These are phyloP conservation scores for Sporothrix pseudoabietina DNA, from an alignment of 2,329 filamentous ascomycete genomes.

Conservation along the genomic window DNA sequence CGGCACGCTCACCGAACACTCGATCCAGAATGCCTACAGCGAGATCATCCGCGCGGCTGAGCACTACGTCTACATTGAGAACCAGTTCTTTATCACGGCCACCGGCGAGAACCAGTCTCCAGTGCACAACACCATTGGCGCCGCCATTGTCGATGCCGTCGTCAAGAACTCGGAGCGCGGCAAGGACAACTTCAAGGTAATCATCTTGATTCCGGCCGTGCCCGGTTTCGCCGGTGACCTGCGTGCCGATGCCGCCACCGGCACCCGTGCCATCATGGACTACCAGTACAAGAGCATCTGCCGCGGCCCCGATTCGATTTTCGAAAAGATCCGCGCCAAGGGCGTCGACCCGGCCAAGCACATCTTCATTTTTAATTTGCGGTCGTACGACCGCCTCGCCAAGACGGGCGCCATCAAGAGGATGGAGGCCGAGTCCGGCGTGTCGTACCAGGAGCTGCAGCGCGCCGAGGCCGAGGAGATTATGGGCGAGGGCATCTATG, in stretches of 20 bases:
- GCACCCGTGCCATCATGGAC: conserved; percentile 95
- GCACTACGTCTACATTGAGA: conserved; percentile 96
- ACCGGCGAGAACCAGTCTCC: conserved; percentile 86
- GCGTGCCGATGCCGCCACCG: conserved; percentile 76
- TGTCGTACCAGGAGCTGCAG: conserved; percentile 84
- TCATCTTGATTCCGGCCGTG: conserved; percentile 86
- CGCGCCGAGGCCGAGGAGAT: conserved; percentile 86
- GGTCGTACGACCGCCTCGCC: conserved; percentile 80
- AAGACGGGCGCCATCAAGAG: conserved; percentile 72
- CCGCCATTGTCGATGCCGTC: conserved; percentile 87
- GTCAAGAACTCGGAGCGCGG: conserved; percentile 78
- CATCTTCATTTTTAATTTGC: conserved; percentile 92
- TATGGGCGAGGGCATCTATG: conserved; percentile 74
- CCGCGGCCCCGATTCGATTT: conserved; percentile 89
- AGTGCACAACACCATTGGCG: conserved; percentile 84
- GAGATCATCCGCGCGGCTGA: conserved; percentile 84
- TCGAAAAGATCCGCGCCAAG: conserved; percentile 69
- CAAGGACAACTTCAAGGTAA: conserved; percentile 80
- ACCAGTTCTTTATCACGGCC: conserved; percentile 97
- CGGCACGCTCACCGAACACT: conserved; percentile 80
- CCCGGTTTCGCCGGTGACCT: conserved; percentile 94
- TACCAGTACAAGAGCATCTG: conserved; percentile 97
- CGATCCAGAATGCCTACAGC: conserved; percentile 83
- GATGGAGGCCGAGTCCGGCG: conserved; percentile 75
- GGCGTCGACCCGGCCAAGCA: conserved; percentile 78